These are phyloP conservation scores for Rubia balearica DNA, from an alignment of 305 asterid genomes.

Conservation along the genomic window DNA sequence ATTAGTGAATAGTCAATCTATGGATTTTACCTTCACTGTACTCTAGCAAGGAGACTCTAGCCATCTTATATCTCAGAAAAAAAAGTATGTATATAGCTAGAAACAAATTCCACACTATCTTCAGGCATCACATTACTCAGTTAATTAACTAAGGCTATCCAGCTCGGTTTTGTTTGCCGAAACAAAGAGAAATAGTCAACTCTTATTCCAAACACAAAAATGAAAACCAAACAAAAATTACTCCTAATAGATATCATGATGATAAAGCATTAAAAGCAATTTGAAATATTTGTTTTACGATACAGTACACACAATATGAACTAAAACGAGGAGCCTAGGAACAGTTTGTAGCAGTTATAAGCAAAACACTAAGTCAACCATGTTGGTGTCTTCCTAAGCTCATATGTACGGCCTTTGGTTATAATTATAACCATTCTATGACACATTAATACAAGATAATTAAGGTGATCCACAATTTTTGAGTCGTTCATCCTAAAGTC, in stretches of 20 bases:
- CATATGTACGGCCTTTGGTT: background rate
- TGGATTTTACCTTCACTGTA: background rate
- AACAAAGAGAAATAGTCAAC: background rate
- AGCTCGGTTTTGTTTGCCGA: background rate
- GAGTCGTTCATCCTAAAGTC: background rate
- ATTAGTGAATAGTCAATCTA: background rate
- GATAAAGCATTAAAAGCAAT: background rate
- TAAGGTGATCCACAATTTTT: background rate
- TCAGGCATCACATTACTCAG: background rate
- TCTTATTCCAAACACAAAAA: background rate
- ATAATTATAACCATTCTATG: background rate
- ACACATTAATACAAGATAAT: background rate
- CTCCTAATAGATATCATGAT: background rate
- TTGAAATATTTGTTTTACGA: background rate
- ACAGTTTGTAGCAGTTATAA: too few relatives aligned
- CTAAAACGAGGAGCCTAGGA: background rate
- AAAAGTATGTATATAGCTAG: background rate
- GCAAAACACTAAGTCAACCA: background rate
- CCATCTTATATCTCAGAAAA: background rate
- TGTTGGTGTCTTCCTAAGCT: background rate
- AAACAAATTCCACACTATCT: background rate
- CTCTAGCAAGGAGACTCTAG: background rate
- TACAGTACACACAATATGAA: background rate
- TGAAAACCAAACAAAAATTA: background rate
- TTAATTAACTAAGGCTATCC: background rate